A percentile compares a stretch with the other conserved stretches of the same genome.
These are phyloP conservation scores for Trichoderma asperelloides DNA, from an alignment of 495 filamentous ascomycete genomes.

Conservation along the genomic window DNA sequence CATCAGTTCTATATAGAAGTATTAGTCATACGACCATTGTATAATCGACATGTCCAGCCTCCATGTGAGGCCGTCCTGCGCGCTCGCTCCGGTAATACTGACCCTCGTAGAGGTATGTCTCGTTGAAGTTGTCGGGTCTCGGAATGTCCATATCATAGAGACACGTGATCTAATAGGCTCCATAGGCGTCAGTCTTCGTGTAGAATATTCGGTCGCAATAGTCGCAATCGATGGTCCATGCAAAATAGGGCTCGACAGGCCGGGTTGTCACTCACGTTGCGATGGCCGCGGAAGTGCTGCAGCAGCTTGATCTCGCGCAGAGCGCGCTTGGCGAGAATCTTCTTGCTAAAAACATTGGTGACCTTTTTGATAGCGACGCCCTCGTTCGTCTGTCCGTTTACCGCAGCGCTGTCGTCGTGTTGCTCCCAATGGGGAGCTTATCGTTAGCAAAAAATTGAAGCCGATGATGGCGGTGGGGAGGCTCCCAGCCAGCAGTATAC, in stretches of 20 bases:
- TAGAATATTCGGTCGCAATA: slow-evolving; percentile 21
- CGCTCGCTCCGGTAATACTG: slow-evolving; percentile 14
- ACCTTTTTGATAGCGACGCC: slow-evolving; percentile 99
- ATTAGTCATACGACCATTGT: not conserved
- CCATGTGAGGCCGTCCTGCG: not conserved
- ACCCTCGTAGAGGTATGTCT: slow-evolving; percentile 99
- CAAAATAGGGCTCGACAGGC: not conserved
- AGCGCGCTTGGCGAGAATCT: slow-evolving; percentile 96
- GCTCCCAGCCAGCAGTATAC: not conserved
- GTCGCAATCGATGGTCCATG: not conserved
- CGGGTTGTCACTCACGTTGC: slow-evolving; percentile 36
- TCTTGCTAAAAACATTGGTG: slow-evolving; percentile 99
- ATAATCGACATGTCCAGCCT: slow-evolving; percentile 8
- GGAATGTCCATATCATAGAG: slow-evolving; percentile 99
- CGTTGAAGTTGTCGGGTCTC: slow-evolving; percentile 95
- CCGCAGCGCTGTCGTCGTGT: slow-evolving; percentile 60
- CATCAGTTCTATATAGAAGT: slow-evolving; percentile 70
- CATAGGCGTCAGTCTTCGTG: not conserved
- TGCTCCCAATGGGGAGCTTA: not conserved
- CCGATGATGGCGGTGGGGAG: not conserved
- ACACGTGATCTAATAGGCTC: slow-evolving; percentile 72
- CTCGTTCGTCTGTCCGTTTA: slow-evolving; percentile 82
- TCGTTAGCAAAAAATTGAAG: slow-evolving; percentile 13
- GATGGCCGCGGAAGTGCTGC: slow-evolving; percentile 86
- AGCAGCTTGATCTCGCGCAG: slow-evolving; percentile 96